These are phyloP conservation scores for Boletus holoroseus DNA, from an alignment of 1,284 basidiomycete genomes.

Conservation along the genomic window DNA sequence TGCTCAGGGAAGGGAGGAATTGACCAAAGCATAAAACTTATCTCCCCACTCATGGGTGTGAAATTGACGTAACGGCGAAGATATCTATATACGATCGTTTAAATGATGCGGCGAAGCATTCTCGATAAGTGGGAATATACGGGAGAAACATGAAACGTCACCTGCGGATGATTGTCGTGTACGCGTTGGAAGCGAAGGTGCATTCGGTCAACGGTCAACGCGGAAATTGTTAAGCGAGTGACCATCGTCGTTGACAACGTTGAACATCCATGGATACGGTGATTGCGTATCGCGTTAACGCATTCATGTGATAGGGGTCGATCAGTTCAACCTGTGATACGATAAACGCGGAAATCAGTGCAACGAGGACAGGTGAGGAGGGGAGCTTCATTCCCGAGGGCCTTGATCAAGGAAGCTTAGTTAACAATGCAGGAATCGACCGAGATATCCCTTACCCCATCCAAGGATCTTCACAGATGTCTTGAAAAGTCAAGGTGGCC, in stretches of 20 bases:
- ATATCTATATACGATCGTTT: background rate
- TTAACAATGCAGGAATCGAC: background rate
- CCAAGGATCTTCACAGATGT: background rate
- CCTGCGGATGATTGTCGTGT: constrained; percentile 8
- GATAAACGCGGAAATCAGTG: constrained; percentile 15
- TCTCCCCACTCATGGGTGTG: constrained; percentile 15
- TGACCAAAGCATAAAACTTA: constrained; percentile 3
- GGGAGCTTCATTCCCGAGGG: constrained; percentile 21
- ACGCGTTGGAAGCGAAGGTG: constrained; percentile 1
- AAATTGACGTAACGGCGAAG: constrained; percentile 20
- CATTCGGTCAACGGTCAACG: constrained; percentile 2
- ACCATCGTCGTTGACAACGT: background rate
- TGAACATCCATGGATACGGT: background rate
- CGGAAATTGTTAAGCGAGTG: constrained; percentile 17
- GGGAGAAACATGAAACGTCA: constrained; percentile 6
- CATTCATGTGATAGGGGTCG: constrained; percentile 15
- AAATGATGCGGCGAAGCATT: background rate
- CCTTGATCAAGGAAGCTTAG: background rate
- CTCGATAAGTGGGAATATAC: constrained; percentile 10
- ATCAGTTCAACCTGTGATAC: constrained; percentile 18
- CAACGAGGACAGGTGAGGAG: constrained; percentile 12
- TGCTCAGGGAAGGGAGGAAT: constrained; percentile 3
- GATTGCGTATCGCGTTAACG: background rate
- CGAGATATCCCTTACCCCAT: background rate
- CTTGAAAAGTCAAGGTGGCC: constrained; percentile 1